Evolutionary conservation across 2,329 filamentous ascomycete genomes (phyloP), one percentile per base, ranked within the genome.

Genomic region (Neurospora sp.): DNA sequence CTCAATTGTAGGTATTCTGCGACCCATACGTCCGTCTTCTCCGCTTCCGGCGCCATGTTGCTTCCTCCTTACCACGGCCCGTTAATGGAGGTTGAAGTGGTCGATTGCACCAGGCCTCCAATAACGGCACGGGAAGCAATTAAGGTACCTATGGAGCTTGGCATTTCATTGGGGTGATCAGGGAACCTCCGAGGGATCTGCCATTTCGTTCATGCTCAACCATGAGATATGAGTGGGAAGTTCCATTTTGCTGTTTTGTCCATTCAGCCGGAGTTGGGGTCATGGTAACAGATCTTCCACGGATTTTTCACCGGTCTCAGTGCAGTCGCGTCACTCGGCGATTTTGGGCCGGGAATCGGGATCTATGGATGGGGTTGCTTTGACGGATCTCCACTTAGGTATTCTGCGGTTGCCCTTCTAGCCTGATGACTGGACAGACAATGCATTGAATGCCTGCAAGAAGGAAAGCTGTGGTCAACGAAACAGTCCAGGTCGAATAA

Each of bases 1-100:
- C 72, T 79, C 79, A 68, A 77, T 78, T 0, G 79, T 80, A 69
- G 23, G 23, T 23, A 23, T 23, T 23, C 23, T 23, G 23, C 23
- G 23, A 23, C 23, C 23, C 23, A 23, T 23, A 23, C 23, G 23
- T 23, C 23, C 23, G 23, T 23, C 23, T 23, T 23, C 23, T 23
- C 23, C 23, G 23, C 23, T 23, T 23, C 23, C 23, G 23, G 23
- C 2, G 23, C 23, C 23, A 23, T 23, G 23, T 23, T 23, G 23
- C 23, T 23, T 23, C 23, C 23, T 23, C 23, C 23, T 23, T 23
- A 2, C 23, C 23, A 23, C 23, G 23, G 23, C 23, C 23, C 23
- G 23, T 23, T 23, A 23, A 23, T 23, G 23, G 23, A 23, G 2
- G 23, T 23, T 2, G 23, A 23, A 23, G n/a, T n/a, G n/a, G 23